Base-by-base conservation (phyloP, 2,329 filamentous ascomycete genomes). In the Passalora sequoiae region DNA sequence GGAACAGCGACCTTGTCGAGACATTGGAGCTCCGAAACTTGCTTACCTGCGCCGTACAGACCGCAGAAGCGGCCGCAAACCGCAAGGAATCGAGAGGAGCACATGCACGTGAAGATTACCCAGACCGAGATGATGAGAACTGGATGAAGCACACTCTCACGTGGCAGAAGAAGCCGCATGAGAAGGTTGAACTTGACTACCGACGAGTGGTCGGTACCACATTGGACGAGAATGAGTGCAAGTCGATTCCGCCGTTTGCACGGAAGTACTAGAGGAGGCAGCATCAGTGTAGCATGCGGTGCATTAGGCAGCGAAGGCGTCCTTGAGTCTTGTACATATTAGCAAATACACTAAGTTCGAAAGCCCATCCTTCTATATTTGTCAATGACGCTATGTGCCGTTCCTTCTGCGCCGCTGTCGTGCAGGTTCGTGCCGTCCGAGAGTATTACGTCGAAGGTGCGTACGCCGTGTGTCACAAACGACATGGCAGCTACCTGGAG, bases 71-170 rank as follows among this genome's bases (percentile, higher is more conserved):
- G 22, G 92, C 92, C 51, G 87, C 89, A 46, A 91, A 91, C 73
- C 83, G 92, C 65, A 95, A 95, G 78, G 92, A 98, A 73, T 95
- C 89, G 44, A 86, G 92, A 73, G 92, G 92, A 66, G 92, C 92
- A 17, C 92, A 98, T 70, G 92, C 92, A 55, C 86, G 92, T 57
- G 92, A 98, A 75, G 92, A 98, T 67, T 97, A 69, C 78, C 91
- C 91, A 45, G 89, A 97, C 13, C 84, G 92, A 74, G 87, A 97
- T 65, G 92, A 98, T 66, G 77, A 83, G 69, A 84, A 94, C 69
- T 97, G 91, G 91, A 96, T 96, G 91, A 97, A 97, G 83, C 92
- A 98, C 79, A 94, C 88, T 33, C 79, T 98, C 50, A 88, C 84
- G 56, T 98, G 84, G 84, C 92, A 98, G 78, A 94, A 88, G 83